Evolutionary conservation across 805 yeast genomes (phyloP).

Genomic region (Jamesozyma spencerorum): DNA sequence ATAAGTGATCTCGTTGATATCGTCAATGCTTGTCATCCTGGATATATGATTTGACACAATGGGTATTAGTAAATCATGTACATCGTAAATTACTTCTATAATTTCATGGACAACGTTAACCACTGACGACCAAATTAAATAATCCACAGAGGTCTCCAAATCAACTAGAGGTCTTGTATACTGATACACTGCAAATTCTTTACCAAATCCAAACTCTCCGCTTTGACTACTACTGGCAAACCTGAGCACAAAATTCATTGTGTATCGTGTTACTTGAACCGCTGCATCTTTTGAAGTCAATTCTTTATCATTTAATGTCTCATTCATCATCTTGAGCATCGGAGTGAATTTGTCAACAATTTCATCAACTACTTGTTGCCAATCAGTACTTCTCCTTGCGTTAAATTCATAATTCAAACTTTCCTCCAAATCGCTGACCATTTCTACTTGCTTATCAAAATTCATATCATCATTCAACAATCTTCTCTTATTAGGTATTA

Average conservation of each 20-base stretch:
- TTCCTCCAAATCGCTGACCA: slow-evolving; percentile 31
- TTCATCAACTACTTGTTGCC: slow-evolving; percentile 44
- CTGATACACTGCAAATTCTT: slow-evolving; percentile 35
- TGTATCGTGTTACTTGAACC: slow-evolving; percentile 32
- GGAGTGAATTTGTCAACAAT: slow-evolving; percentile 50
- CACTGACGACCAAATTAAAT: slow-evolving; percentile 41
- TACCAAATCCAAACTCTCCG: slow-evolving; percentile 20
- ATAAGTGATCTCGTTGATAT: slow-evolving; percentile 2
- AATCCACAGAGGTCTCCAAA: slow-evolving; percentile 35
- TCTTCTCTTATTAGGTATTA: slow-evolving; percentile 41
- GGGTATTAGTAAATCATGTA: slow-evolving; percentile 26
- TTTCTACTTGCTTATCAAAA: slow-evolving; percentile 26
- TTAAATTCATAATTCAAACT: slow-evolving; percentile 27
- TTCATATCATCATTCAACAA: slow-evolving; percentile 31
- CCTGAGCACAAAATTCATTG: slow-evolving; percentile 40
- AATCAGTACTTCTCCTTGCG: slow-evolving; percentile 39
- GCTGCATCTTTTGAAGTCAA: slow-evolving; percentile 13
- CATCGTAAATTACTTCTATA: slow-evolving; percentile 30
- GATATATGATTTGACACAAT: slow-evolving; percentile 22
- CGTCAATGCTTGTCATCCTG: slow-evolving; percentile 9
- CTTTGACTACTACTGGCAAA: slow-evolving; percentile 22
- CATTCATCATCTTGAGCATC: slow-evolving; percentile 34
- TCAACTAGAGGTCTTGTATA: slow-evolving; percentile 37
- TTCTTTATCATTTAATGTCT: slow-evolving; percentile 24
- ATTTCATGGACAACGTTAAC: slow-evolving; percentile 34